Base-by-base conservation (phyloP, 139 green algal species). In the Limnomonas spitsbergensis region DNA sequence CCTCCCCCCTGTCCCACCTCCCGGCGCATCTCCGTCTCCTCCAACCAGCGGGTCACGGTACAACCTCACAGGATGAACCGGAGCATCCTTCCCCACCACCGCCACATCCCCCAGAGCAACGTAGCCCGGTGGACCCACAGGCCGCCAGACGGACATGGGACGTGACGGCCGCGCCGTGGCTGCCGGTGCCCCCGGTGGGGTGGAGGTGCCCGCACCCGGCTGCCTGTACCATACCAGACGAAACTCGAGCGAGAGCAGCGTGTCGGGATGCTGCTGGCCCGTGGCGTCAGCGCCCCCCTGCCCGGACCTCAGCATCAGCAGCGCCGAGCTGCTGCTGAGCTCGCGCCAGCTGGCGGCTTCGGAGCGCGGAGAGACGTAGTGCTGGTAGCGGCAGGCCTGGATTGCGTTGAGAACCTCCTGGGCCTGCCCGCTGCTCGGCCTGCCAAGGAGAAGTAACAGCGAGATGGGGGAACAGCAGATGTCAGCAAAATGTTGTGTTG, bases 81-180 rank as follows among this genome's bases (percentile, higher is more conserved):
- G 92, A 9, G 84, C 85, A 53, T 96, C 92, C 9, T 84, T 34
- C 9, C 56, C 56, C 56, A 70, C 4, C 29, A 88, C 79, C 1
- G 78, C 82, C 47, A 97, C 89, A 53, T 97, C 91, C 1, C 92
- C 93, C 71, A 93, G 84, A 1, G 85, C 56, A 6, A 81, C 69
- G 66, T 96, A 97, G 31, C 83, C 83, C 0, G 76, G 79, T 1
- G 83, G 83, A 0, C 83, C 83, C 3, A 84, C 72, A 24, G 91
- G 88, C 6, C 84, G 86, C 92, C 92, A 96, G 31, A 94, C 83
- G 27, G 82, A 89, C 20, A 95, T 81, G 1, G 68, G 27, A 9
- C 81, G 70, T 2, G 53, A 39, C n/a, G 34, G 69, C 6, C 36
- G 32, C 31, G 67, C 52, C 9, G 14, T 32, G 4, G n/a, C n/a